Conservation (phyloP, 208 protist genomes). For the Trichomonas vaginalis region DNA sequence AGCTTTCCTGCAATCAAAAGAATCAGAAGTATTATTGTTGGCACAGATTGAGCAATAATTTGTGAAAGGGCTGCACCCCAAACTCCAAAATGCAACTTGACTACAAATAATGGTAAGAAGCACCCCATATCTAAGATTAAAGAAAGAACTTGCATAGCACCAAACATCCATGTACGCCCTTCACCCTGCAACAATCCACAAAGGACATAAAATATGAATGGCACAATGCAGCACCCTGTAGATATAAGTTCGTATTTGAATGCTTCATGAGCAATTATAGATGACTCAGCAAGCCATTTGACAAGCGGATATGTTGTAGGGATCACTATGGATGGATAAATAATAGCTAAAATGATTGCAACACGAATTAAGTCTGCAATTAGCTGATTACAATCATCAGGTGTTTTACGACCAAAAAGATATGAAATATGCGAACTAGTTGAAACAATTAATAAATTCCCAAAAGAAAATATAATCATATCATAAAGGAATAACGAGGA, state of each 20-base stretch:
- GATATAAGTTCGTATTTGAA: neutral
- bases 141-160: neutral
- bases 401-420: neutral
- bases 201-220: neutral
- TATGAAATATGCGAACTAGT: neutral
- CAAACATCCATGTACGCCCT: neutral
- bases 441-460: neutral
- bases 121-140: neutral
- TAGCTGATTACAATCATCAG: neutral
- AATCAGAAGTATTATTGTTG: neutral
- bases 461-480: neutral
- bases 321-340: neutral
- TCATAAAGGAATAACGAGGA: neutral
- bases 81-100: neutral
- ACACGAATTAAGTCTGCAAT: neutral
- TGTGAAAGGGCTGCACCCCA: neutral
- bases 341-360: neutral
- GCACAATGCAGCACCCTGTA: neutral
- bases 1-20: neutral
- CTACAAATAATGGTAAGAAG: neutral
- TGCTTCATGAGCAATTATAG: neutral
- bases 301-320: neutral
- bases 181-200: neutral
- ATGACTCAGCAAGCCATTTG: neutral
- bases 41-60: neutral